Base-by-base conservation (phyloP, 2,329 filamentous ascomycete species). In the Penicillium verrucosum region DNA sequence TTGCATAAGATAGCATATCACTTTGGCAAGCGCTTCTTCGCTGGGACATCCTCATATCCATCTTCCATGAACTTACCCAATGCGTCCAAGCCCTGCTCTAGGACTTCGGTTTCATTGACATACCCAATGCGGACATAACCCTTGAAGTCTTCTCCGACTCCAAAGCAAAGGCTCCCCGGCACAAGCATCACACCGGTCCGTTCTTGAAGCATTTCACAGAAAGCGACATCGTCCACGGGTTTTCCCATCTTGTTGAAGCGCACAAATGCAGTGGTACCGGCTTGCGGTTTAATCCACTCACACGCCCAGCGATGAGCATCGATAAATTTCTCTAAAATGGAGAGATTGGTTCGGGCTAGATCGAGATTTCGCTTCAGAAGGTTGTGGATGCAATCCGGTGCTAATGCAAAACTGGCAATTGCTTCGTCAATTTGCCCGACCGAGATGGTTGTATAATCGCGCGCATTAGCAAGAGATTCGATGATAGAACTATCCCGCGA, bases 381-480 rank as follows among this genome's bases (percentile, higher is more conserved):
- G 11, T 75, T 77, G 60, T 87, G 80, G n/a, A 91, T 82, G 21
- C 88, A 86, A 34, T 79, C 75, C 1, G 82, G 76, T 11, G 83
- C 83, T 8, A 96, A 77, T 0, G 92, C 91, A 67, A 87, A 93
- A 29, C 84, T 82, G 2, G 90, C 92, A 11, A 96, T 80, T 48
- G 84, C 82, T 70, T 96, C 90, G 70, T 95, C 90, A 7, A 96
- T 77, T 67, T 88, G 85, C n/a, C 89, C 89, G 0, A 95, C 90
- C 38, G 88, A 89, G 66, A 95, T 95, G 27, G 89, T 92, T 4
- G 90, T 95, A 77, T 94, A 95, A 71, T 94, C 88, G 40, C 90
- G 81, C 1, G 86, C 86, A 14, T 78, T 74, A 11, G 87, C 85
- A 60, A 89, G 80, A 14, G 80, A 77, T 49, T 86, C 81, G 51